These are phyloP conservation scores for Yamadazyma olivae DNA, from an alignment of 805 yeast genomes.

Conservation along the genomic window DNA sequence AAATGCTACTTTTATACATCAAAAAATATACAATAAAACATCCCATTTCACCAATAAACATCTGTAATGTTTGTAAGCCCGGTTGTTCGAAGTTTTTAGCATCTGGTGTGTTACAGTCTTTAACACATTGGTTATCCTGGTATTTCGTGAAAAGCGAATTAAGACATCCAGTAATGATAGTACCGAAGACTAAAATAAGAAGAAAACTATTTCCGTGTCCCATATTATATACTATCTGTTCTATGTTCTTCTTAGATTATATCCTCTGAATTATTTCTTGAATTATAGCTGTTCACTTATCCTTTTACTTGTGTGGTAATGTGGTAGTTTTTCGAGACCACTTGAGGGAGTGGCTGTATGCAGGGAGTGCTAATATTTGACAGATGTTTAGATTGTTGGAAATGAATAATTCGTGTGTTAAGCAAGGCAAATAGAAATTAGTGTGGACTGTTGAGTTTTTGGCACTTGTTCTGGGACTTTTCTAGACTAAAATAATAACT, in stretches of 20 bases:
- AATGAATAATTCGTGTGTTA: no score
- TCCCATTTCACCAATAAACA: constrained; percentile 71
- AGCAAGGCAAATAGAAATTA: no score
- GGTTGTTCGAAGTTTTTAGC: constrained; percentile 66
- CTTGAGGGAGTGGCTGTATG: neutral
- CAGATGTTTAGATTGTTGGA: no score
- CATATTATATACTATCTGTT: no score
- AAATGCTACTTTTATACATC: constrained; percentile 4
- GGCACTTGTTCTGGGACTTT: no score
- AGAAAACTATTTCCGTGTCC: neutral
- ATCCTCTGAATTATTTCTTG: no score
- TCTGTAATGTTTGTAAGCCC: constrained; percentile 72
- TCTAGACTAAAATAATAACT: no score
- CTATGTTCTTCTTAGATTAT: no score
- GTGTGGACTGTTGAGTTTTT: no score
- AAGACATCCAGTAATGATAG: constrained; percentile 65
- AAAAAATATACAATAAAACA: constrained; percentile 43
- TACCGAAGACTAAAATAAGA: constrained; percentile 33
- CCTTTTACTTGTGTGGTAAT: no score
- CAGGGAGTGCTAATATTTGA: no score
- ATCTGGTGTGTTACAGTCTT: constrained; percentile 47
- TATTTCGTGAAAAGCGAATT: constrained; percentile 73
- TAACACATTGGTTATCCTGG: constrained; percentile 74
- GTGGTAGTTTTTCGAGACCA: neutral
- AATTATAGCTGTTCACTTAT: no score